Evolutionary conservation across 1,284 basidiomycete species (phyloP).

Genomic region (Boletus smithii): DNA sequence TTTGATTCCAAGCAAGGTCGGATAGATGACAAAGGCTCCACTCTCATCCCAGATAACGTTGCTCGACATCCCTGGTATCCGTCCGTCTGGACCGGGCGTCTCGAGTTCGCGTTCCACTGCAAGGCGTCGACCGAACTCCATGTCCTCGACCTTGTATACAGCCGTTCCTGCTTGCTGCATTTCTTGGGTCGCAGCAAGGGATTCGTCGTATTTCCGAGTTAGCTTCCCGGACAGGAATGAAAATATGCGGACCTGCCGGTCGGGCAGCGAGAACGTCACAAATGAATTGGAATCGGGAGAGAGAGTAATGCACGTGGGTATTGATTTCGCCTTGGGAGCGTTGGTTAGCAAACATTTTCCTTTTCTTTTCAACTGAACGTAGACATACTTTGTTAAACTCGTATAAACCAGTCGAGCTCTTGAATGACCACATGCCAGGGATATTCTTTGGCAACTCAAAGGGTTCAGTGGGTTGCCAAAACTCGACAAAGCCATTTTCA

Average conservation of each 20-base stretch:
- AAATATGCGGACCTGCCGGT: constrained; percentile 92
- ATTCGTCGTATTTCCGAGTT: constrained; percentile 93
- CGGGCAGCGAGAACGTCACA: constrained; percentile 87
- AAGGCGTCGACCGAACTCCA: constrained; percentile 97
- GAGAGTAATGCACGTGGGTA: constrained; percentile 86
- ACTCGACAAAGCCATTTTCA: constrained; percentile 93
- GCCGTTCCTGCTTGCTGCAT: constrained; percentile 96
- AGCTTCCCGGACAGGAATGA: constrained; percentile 89
- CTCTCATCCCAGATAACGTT: constrained; percentile 97
- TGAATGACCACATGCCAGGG: constrained; percentile 84
- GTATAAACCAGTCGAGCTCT: constrained; percentile 90
- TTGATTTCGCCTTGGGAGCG: constrained; percentile 73
- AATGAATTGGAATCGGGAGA: constrained; percentile 88
- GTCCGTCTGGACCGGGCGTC: constrained; percentile 67
- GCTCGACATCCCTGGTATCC: constrained; percentile 67
- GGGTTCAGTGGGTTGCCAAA: constrained; percentile 89
- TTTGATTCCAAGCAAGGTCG: constrained; percentile 93
- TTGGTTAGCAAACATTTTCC: not conserved
- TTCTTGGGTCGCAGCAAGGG: constrained; percentile 86
- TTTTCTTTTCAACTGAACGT: not conserved
- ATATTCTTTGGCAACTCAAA: constrained; percentile 80
- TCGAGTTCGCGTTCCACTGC: constrained; percentile 93
- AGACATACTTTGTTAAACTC: constrained; percentile 91
- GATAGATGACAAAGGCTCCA: constrained; percentile 91
- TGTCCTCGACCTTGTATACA: constrained; percentile 91